Evolutionary conservation across 2,329 filamentous ascomycete genomes (phyloP).

Genomic region (Colletotrichum eleusines): DNA sequence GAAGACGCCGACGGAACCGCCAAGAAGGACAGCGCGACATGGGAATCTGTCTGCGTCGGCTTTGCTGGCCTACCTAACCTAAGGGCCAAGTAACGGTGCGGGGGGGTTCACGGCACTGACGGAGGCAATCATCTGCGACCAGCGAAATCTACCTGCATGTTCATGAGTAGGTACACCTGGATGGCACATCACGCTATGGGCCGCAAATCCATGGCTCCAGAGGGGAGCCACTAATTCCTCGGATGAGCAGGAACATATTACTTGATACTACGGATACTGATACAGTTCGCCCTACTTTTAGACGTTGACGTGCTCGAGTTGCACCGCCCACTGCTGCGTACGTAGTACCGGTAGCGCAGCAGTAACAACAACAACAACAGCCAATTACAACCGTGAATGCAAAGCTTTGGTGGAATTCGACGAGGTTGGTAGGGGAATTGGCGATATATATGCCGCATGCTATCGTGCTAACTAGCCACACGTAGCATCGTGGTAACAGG

Average conservation of each 20-base stretch:
- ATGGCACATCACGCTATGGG: constrained; percentile 30
- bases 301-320: constrained; percentile 18
- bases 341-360: constrained; percentile 21
- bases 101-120: constrained; percentile 21
- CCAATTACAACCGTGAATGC: constrained; percentile 13
- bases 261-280: not conserved
- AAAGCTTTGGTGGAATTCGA: constrained; percentile 14
- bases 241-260: constrained; percentile 8
- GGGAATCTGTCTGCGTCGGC: constrained; percentile 20
- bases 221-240: constrained; percentile 25
- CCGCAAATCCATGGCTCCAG: constrained; percentile 7
- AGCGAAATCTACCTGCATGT: not conserved
- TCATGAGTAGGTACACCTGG: not conserved
- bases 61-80: not conserved
- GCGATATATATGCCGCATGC: constrained; percentile 8
- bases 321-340: constrained; percentile 25
- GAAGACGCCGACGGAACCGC: constrained; percentile 12
- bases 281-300: constrained; percentile 2
- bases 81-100: not conserved
- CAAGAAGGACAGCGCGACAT: constrained; percentile 10
- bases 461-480: not conserved
- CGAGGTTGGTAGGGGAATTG: not conserved
- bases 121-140: not conserved
- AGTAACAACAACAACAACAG: constrained; percentile 7
- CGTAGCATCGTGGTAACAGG: not conserved